Base-by-base conservation (phyloP, 257 asterid species). In the Mentha longifolia region DNA sequence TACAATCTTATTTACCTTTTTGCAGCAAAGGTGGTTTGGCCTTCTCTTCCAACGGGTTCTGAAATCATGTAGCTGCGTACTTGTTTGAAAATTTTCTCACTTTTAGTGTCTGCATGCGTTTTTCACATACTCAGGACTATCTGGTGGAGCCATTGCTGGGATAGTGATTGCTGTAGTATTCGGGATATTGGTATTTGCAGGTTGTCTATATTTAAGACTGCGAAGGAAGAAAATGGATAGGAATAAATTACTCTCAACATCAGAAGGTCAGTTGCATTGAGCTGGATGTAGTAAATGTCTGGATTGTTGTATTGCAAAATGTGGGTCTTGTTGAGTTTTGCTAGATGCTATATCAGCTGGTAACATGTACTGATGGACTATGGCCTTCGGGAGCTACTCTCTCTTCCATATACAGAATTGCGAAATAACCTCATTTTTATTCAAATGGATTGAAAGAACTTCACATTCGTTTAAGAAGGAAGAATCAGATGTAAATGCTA, bases 141-240 rank as follows among this genome's bases (percentile, higher is more conserved):
- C 96, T 31, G 72, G 84, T 69, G 96, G 91, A 74, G 91, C 84
- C 58, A 84, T 86, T 73, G 97, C 95, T 74, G 97, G 96, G 65
- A 87, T 94, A 80, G 60, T 75, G 39, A 73, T 89, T 63, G 92
- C 84, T 17, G 81, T 43, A 58, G 50, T 85, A 45, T 84, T 51
- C 70, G 91, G 81, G 65, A 66, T 77, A 3, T 73, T 89, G 74
- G 73, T 91, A 54, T 33, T 80, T 69, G 81, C 85, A 45, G 91
- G 83, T 66, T 85, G 83, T 72, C 65, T 89, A 46, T 89, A 79
- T 71, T 45, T 87, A 58, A 68, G 74, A 67, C 59, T 65, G 75
- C 74, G 65, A 65, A 88, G 90, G 63, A 91, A 74, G 83, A 89
- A 80, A 19, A 74, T 13, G 61, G 58, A 67, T 66, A 79, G 79